These are phyloP conservation scores for Xerocomus brunneocitrinus DNA, from an alignment of 768 basidiomycete genomes.

Conservation along the genomic window DNA sequence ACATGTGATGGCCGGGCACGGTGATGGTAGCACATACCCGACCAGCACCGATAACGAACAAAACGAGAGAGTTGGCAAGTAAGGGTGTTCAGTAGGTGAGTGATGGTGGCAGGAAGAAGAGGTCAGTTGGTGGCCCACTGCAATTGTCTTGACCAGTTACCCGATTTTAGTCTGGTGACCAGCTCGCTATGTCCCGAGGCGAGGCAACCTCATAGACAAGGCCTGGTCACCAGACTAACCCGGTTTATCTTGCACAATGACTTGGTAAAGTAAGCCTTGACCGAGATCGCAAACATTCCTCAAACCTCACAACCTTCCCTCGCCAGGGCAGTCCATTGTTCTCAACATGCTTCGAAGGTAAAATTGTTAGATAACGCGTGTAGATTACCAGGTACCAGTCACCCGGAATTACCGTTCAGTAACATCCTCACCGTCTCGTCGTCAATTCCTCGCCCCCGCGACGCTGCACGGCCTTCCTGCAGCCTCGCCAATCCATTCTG, in stretches of 20 bases:
- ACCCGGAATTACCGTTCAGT: constrained; percentile 12
- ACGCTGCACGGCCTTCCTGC: constrained; percentile 50
- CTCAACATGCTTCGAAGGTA: neutral
- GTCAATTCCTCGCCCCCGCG: constrained; percentile 46
- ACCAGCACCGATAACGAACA: neutral
- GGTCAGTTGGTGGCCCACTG: neutral
- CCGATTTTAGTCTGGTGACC: neutral
- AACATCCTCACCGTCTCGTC: constrained; percentile 29
- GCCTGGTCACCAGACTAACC: neutral
- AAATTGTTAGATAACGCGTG: neutral
- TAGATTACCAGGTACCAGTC: neutral
- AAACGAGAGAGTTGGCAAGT: neutral
- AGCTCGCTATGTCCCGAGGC: too few relatives aligned
- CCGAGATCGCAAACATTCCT: neutral
- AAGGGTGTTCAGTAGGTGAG: neutral
- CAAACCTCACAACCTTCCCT: neutral
- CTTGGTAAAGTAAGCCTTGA: constrained; percentile 10
- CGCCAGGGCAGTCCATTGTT: neutral
- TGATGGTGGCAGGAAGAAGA: constrained; percentile 2
- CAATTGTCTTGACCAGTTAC: constrained; percentile 25
- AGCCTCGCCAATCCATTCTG: constrained; percentile 52
- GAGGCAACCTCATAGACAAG: too few relatives aligned
- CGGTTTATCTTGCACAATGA: constrained; percentile 28
- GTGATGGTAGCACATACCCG: neutral
- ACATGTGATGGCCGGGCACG: neutral